Evolutionary conservation across 2,329 filamentous ascomycete genomes (phyloP), one percentile per base, ranked within the genome.

Genomic region (Aaosphaeria arxii): DNA sequence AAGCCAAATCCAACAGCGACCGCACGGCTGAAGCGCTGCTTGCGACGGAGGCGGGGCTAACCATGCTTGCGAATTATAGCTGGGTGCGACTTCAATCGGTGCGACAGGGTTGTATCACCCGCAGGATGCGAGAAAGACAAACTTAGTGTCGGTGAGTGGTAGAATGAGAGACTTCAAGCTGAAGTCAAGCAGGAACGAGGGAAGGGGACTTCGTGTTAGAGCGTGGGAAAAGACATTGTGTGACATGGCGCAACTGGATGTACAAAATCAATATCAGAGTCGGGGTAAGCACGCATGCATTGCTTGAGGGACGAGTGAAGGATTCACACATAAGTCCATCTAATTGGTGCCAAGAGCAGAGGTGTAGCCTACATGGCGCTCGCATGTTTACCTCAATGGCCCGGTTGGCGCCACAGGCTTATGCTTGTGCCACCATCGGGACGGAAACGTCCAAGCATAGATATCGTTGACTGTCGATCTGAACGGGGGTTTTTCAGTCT

Each of bases 1-100:
- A 9, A 28, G 52, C 32, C 30, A 53, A 49, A 31, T 50, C 36
- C 13, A 59, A 47, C 42, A 54, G 50, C 39, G 53, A 56, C 32
- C 59, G 52, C 11, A 49, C 47, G 33, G 33, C n/a, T 36, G 33
- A 36, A 9, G n/a, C n/a, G 9, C 7, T 36, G 7, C 7, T 36
- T 9, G 7, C 7, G 9, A 36, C 33, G 33, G 7, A 36, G 33
- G n/a, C 33, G 33, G 33, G n/a, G 33, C 33, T 36, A n/a, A 9
- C 33, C 33, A 36, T n/a, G n/a, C 33, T n/a, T 36, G 33, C 33
- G 33, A 9, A 36, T 9, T n/a, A n/a, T 36, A n/a, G 33, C 9
- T 36, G n/a, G 33, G n/a, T 36, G 33, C 33, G n/a, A 36, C 33
- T 36, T 36, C 33, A 24, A 24, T 24, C 17, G 17, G 17, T 24